Conservation (phyloP, 441 rosid species). For the Gossypium gossypioides region DNA sequence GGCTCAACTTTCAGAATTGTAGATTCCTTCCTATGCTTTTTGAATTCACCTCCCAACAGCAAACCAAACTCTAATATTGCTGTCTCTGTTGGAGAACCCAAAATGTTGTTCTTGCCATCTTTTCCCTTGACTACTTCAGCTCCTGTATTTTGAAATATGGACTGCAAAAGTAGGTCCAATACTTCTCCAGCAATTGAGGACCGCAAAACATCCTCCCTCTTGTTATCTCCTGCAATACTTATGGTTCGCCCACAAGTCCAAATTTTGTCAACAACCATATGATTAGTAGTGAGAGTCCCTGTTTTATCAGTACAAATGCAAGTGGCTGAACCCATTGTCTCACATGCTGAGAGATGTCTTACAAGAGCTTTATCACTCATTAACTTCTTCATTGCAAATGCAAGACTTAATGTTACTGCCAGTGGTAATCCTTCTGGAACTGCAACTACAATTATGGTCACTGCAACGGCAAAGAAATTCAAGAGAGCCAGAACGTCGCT, state of each 20-base stretch:
- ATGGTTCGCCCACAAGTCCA: constrained; percentile 36
- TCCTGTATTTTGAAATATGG: constrained; percentile 52
- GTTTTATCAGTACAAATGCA: constrained; percentile 47
- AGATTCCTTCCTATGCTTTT: constrained; percentile 26
- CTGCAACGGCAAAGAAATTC: constrained; percentile 41
- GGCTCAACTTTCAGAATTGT: constrained; percentile 5
- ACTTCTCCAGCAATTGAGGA: constrained; percentile 26
- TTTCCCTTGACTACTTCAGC: constrained; percentile 49
- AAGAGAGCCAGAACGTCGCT: constrained; percentile 33
- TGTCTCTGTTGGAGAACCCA: constrained; percentile 63
- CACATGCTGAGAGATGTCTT: constrained; percentile 44
- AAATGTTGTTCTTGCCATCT: constrained; percentile 36
- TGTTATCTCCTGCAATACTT: constrained; percentile 11
- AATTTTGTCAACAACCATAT: constrained; percentile 32
- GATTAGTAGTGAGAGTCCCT: constrained; percentile 44
- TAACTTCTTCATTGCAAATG: constrained; percentile 45
- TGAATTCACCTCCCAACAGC: constrained; percentile 44
- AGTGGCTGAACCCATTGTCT: constrained; percentile 44
- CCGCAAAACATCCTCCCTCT: constrained; percentile 20
- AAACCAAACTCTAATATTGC: constrained; percentile 60
- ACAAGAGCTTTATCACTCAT: constrained; percentile 46
- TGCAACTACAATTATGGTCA: constrained; percentile 42
- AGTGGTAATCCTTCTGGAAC: constrained; percentile 45
- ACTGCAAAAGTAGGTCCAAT: constrained; percentile 33
- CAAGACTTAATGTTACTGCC: constrained; percentile 47